Percentiles rank a stretch among this genome's conserved stretches.
Conservation (phyloP, 2,329 filamentous ascomycete genomes). For the Sporothrix sp. region DNA sequence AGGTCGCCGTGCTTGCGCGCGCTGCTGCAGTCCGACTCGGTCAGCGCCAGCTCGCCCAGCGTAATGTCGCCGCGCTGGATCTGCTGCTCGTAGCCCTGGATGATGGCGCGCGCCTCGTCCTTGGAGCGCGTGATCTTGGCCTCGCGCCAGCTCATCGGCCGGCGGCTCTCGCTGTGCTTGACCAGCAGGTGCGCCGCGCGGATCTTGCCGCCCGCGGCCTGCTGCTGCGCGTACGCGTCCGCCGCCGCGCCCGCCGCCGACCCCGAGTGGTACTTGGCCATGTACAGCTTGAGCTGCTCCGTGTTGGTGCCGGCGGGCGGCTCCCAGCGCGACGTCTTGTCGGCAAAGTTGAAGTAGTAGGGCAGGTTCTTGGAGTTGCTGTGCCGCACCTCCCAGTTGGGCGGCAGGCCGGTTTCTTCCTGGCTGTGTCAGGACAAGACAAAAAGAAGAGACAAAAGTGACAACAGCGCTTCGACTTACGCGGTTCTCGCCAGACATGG, state of each 20-base stretch:
- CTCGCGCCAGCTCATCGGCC: constrained; percentile 90
- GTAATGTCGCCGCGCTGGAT: constrained; percentile 61
- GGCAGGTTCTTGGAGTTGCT: constrained; percentile 98
- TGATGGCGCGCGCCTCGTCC: constrained; percentile 72
- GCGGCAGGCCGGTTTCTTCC: constrained; percentile 58
- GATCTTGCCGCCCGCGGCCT: constrained; percentile 59
- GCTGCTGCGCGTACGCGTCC: neutral
- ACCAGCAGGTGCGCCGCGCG: constrained; percentile 86
- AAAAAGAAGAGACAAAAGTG: neutral
- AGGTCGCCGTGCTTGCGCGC: constrained; percentile 89
- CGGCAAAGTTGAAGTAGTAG: constrained; percentile 90
- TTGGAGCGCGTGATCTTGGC: constrained; percentile 79
- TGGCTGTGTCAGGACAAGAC: no score
- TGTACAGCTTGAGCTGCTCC: constrained; percentile 87
- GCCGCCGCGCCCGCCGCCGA: constrained; percentile 26
- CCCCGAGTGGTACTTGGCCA: constrained; percentile 75
- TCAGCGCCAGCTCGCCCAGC: constrained; percentile 75
- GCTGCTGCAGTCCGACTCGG: constrained; percentile 92
- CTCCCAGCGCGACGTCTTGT: constrained; percentile 91
- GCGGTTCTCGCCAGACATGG: constrained; percentile 13
- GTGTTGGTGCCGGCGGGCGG: constrained; percentile 80
- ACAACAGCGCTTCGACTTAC: constrained; percentile 6
- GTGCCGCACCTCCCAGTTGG: constrained; percentile 90
- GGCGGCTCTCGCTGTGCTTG: constrained; percentile 81
- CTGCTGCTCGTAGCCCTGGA: constrained; percentile 62